Evolutionary conservation across 73 alveolate species (phyloP).

Genomic region (Tetrahymena thermophila): DNA sequence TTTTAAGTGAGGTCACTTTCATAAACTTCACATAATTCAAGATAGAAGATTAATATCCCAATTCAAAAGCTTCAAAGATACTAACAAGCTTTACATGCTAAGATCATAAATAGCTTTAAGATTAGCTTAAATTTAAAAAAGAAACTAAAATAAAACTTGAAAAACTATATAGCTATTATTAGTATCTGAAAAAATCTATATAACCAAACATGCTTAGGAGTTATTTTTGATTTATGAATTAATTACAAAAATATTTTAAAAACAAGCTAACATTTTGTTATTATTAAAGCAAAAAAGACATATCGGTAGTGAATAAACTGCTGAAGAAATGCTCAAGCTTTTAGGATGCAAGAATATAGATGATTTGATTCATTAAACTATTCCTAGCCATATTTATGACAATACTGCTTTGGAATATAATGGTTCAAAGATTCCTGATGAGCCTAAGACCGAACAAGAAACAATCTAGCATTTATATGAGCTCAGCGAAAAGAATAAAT

Average conservation of each 20-base stretch:
- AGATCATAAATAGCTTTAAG: neutral
- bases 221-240: too few relatives aligned
- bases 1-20: neutral
- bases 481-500: slow-evolving; percentile 55
- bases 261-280: neutral
- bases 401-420: slow-evolving; percentile 34
- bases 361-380: slow-evolving; percentile 50
- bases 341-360: slow-evolving; percentile 49
- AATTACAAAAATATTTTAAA: neutral
- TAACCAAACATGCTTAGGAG: neutral
- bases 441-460: slow-evolving; percentile 46
- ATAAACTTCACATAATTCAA: neutral
- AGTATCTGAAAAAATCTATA: too few relatives aligned
- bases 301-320: neutral
- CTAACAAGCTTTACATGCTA: neutral
- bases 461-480: slow-evolving; percentile 45
- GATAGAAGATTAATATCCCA: too few relatives aligned
- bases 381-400: slow-evolving; percentile 50
- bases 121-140: neutral
- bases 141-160: neutral
- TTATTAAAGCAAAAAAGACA: neutral
- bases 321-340: slow-evolving; percentile 44
- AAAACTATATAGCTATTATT: too few relatives aligned
- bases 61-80: neutral
- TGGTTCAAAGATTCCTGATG: slow-evolving; percentile 45